Base-by-base conservation (phyloP, 345 rosid genomes). In the Populus euphratica region DNA sequence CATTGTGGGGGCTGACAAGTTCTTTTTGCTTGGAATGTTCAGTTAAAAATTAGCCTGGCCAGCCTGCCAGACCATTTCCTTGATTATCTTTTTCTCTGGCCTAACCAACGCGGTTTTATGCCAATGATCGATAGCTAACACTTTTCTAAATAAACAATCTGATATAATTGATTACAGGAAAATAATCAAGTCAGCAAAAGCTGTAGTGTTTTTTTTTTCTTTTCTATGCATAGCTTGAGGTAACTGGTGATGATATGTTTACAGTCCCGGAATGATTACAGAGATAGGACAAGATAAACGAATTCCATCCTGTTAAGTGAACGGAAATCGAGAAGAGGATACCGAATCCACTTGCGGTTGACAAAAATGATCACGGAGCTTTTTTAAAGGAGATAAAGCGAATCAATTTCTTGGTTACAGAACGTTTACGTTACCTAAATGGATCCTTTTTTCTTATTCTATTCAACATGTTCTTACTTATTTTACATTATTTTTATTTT, bases 1-100 rank as follows among this genome's bases (percentile, higher is more conserved):
- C 84, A 2, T 73, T 76, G 89, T 83, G 90, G 89, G 90, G 89
- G 79, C 86, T 72, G 75, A 67, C 71, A 81, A 41, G 78, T 73
- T 72, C 75, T 73, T 64, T 76, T 79, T 64, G 67, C 81, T 76
- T 43, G 68, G 79, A 79, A 82, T 81, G 88, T 84, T 85, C 71
- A 74, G 12, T 74, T 70, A 50, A 36, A 74, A 74, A 66, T n/a
- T 62, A 33, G 41, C 71, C 66, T 66, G 63, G 18, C 61, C 63
- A 77, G 16, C 79, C 80, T 62, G 43, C 69, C 75, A 16, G 29
- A 67, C 44, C 44, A 65, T 17, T 52, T 76, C 35, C 36, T 72
- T 77, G 71, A 59, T 75, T 39, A 70, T 72, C 73, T 74, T 73
- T 69, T 68, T 3, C 31, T 12, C 16, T 2, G 1, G 29, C 81